A percentile compares a stretch with the other conserved stretches of the same genome.
Evolutionary conservation across 768 basidiomycete species (phyloP).

Genomic region (Sporobolomyces phaffii): DNA sequence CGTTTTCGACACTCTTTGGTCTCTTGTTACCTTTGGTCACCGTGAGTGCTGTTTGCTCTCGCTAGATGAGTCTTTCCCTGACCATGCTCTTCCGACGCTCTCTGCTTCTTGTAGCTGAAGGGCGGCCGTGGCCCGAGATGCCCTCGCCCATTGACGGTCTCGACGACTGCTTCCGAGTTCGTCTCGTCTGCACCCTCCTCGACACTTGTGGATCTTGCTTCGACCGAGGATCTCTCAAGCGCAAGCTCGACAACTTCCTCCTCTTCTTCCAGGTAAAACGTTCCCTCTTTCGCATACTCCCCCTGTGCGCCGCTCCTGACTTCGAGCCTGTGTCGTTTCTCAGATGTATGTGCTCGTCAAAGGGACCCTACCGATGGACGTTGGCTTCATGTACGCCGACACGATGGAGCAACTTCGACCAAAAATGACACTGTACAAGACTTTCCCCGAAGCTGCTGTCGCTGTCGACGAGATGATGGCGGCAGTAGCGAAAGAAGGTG

Average conservation of each 20-base stretch:
- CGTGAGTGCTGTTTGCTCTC: slow-evolving; percentile 55
- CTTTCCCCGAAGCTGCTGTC: slow-evolving; percentile 72
- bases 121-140: slow-evolving; percentile 74
- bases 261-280: slow-evolving; percentile 89
- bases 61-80: not conserved
- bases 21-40: slow-evolving; percentile 88
- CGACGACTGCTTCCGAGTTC: slow-evolving; percentile 91
- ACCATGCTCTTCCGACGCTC: not conserved
- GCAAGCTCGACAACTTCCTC: slow-evolving; percentile 87
- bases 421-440: slow-evolving; percentile 63
- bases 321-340: too few species aligned
- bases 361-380: slow-evolving; percentile 80
- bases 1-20: slow-evolving; percentile 91
- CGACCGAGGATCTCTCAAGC: slow-evolving; percentile 82
- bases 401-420: slow-evolving; percentile 93
- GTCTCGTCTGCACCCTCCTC: slow-evolving; percentile 82
- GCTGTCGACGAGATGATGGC: slow-evolving; percentile 88
- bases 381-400: slow-evolving; percentile 93
- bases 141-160: slow-evolving; percentile 74
- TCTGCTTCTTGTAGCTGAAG: slow-evolving; percentile 63
- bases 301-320: slow-evolving; percentile 44
- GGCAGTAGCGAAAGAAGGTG: slow-evolving; percentile 38
- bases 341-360: slow-evolving; percentile 85
- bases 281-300: too few species aligned
- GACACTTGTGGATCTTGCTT: slow-evolving; percentile 98